Evolutionary conservation across 768 basidiomycete species (phyloP).

Genomic region (Auriculariales sp.): DNA sequence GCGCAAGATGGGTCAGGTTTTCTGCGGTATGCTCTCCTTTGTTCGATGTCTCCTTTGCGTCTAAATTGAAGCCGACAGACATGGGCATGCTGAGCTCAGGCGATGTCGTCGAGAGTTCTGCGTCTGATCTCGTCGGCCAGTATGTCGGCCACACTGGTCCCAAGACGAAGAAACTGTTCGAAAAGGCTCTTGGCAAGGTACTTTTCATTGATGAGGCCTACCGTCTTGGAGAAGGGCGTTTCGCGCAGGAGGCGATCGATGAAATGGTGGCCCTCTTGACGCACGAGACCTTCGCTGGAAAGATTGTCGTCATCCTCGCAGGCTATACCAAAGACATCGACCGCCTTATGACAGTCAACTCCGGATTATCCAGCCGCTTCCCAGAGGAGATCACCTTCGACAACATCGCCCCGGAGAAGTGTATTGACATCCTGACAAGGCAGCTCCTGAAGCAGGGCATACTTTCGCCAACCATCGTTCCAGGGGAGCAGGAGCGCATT

Average conservation of each 20-base stretch:
- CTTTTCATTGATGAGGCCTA: constrained; percentile 66
- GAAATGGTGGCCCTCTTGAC: constrained; percentile 54
- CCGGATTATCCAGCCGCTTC: constrained; percentile 54
- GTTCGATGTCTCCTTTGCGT: no score
- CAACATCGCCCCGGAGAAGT: constrained; percentile 34
- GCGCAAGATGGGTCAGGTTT: constrained; percentile 47
- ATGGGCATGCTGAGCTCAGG: constrained; percentile 29
- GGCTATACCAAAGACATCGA: constrained; percentile 62
- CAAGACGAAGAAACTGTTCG: constrained; percentile 42
- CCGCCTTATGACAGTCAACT: constrained; percentile 38
- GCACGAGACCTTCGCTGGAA: constrained; percentile 37
- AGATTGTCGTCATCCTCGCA: constrained; percentile 52
- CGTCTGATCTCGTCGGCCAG: constrained; percentile 52
- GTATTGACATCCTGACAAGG: constrained; percentile 32
- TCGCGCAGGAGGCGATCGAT: constrained; percentile 59
- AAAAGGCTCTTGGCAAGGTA: constrained; percentile 51
- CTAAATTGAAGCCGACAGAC: no score
- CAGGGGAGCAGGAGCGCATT: constrained; percentile 22
- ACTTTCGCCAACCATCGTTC: constrained; percentile 18
- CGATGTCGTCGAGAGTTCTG: constrained; percentile 57
- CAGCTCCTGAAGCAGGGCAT: constrained; percentile 33
- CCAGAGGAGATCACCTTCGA: constrained; percentile 41
- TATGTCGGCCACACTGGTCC: constrained; percentile 63
- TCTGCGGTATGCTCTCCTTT: constrained; percentile 52
- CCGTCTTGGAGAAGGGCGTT: constrained; percentile 41